Evolutionary conservation across 257 asterid species (phyloP), one percentile per base, ranked within the genome.

Genomic region (Penstemon eatonii): DNA sequence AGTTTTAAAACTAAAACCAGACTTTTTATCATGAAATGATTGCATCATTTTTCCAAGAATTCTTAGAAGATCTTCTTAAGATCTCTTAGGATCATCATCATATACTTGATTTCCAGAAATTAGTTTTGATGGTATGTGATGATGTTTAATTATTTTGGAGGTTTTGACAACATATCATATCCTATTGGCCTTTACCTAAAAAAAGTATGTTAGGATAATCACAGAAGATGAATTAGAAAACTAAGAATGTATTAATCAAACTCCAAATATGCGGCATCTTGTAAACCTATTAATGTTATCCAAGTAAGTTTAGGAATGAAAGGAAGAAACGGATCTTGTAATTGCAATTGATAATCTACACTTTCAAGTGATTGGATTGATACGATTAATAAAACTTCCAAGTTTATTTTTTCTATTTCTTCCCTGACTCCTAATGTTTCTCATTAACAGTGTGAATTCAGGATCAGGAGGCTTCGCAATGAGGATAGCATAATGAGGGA

Each of bases 401-500:
- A 68, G 65, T 60, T 49, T 12, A 36, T 47, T 13, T 59, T 52
- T 59, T 52, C 71, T n/a, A 52, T 42, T 51, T 63, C 59, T 60
- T 41, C 68, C 33, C 50, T 68, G 63, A 62, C 46, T 73, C 64
- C 55, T 55, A 12, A 67, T 45, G 18, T 74, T 65, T 62, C 64
- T 43, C 66, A 55, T 67, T 72, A 66, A 65, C 74, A 93, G 99
- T 90, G 90, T 77, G 99, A 93, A 78, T 84, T 83, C 80, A 90
- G 97, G 74, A 79, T 87, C 79, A 88, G 76, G 79, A 88, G 82
- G 76, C 84, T 93, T 42, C 96, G 96, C 50, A 70, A 83, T 18
- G 99, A 93, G 79, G 99, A 93, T 74, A 80, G 71, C 60, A 69
- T 79, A 50, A 85, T 93, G 91, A 83, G 80, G 75, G 79, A 56